A percentile compares a stretch with the other conserved stretches of the same genome.
These are phyloP conservation scores for Musa itinerans DNA, from an alignment of 176 grass and related monocot genomes.

Conservation along the genomic window DNA sequence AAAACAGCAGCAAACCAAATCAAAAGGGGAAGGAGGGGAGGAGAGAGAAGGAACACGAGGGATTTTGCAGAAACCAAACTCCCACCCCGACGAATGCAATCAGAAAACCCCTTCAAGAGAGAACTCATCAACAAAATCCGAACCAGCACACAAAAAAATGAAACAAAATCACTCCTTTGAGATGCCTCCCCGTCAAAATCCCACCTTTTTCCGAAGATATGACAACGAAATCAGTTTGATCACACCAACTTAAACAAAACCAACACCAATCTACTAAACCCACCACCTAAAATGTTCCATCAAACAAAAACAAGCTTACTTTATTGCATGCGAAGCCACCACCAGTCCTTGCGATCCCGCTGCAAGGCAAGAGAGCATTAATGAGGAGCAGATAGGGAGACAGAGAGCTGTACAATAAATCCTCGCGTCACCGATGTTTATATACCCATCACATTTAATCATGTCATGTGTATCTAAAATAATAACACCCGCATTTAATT, in stretches of 20 bases:
- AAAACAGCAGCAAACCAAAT: not conserved
- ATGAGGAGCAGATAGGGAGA: not conserved
- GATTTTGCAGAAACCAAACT: not conserved
- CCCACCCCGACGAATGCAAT: not conserved
- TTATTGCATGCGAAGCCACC: not conserved
- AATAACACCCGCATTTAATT: too few relatives aligned
- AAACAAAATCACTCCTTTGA: too few relatives aligned
- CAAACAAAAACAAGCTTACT: not conserved
- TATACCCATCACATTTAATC: not conserved
- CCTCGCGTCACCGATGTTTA: not conserved
- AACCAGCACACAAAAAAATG: not conserved
- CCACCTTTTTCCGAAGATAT: not conserved
- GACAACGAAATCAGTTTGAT: not conserved
- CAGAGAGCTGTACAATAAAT: not conserved
- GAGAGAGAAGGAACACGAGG: too few relatives aligned
- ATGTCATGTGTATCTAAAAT: not conserved
- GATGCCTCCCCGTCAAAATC: not conserved
- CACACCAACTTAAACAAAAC: not conserved
- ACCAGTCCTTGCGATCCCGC: not conserved
- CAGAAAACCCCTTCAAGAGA: not conserved
- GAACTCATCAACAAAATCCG: not conserved
- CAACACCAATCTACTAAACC: not conserved
- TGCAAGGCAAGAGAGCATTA: not conserved
- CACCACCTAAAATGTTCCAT: not conserved
- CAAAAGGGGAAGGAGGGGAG: not conserved